A percentile compares a stretch with the other conserved stretches of the same genome.
Conservation (phyloP, 148 eudicot genomes). For the Silene uniflora region DNA sequence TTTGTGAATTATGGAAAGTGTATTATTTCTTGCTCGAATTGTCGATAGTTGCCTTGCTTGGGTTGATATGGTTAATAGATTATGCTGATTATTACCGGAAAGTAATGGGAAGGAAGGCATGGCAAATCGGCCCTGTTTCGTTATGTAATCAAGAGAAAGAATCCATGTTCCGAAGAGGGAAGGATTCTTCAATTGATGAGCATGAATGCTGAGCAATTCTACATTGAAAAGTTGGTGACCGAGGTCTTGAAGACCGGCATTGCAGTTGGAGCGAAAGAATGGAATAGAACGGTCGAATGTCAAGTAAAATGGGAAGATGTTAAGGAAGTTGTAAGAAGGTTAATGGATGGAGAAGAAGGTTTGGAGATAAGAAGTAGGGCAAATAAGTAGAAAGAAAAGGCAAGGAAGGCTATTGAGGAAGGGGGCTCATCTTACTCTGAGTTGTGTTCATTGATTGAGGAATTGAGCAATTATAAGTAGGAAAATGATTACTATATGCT, state of each 20-base stretch:
- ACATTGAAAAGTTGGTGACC: no score
- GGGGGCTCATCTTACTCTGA: conserved; percentile 30
- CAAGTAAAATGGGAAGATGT: conserved; percentile 21
- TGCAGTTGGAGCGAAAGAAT: no score
- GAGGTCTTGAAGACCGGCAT: no score
- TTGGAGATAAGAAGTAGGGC: conserved; percentile 27
- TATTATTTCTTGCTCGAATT: no score
- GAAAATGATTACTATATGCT: no score
- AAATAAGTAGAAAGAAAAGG: conserved; percentile 25
- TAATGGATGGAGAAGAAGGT: conserved; percentile 32
- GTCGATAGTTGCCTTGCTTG: no score
- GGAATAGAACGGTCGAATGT: neutral
- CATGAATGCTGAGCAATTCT: conserved; percentile 18
- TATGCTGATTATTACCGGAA: conserved; percentile 24
- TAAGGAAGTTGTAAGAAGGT: conserved; percentile 17
- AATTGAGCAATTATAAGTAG: conserved; percentile 5
- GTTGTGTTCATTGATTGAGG: conserved; percentile 18
- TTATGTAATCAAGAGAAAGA: conserved; percentile 26
- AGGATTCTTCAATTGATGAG: conserved; percentile 20
- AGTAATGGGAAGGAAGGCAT: conserved; percentile 25
- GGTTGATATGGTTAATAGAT: no score
- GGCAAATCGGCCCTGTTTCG: conserved; percentile 41
- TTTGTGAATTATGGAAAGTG: no score
- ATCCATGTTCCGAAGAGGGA: conserved; percentile 22
- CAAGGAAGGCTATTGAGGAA: neutral